Evolutionary conservation across 768 basidiomycete species (phyloP).

Genomic region (Tulasnella sp.): DNA sequence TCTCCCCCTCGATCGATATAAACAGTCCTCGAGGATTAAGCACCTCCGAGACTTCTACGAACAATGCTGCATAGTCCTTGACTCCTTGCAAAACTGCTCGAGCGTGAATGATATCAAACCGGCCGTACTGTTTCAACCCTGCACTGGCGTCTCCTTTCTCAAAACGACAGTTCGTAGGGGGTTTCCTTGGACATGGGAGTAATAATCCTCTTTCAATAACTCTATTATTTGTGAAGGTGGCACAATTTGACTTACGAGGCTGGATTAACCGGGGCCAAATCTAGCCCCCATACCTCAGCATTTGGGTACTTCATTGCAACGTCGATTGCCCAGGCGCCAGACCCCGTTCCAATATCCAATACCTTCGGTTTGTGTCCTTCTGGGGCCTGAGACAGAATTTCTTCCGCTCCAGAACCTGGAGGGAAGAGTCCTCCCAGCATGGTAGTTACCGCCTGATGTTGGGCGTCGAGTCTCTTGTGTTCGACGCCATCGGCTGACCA

Average conservation of each 20-base stretch:
- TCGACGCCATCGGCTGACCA: background rate
- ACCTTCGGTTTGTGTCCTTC: background rate
- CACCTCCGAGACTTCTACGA: background rate
- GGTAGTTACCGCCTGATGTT: conserved; percentile 19
- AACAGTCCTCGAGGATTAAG: conserved; percentile 6
- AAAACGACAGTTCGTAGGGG: conserved; percentile 3
- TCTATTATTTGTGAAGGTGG: background rate
- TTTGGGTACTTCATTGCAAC: background rate
- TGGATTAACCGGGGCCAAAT: background rate
- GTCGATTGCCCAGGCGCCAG: conserved; percentile 11
- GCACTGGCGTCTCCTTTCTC: background rate
- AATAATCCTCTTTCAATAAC: too few relatives aligned
- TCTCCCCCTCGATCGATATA: conserved; percentile 7
- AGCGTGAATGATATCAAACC: conserved; percentile 10
- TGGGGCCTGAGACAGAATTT: background rate
- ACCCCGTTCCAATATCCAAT: conserved; percentile 17
- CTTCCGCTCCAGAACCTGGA: background rate
- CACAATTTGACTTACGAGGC: background rate
- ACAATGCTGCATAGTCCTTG: background rate
- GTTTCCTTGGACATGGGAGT: background rate
- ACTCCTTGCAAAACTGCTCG: background rate
- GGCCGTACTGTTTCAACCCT: background rate
- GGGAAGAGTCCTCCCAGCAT: background rate
- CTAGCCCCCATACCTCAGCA: conserved; percentile 2
- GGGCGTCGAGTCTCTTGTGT: background rate